A percentile compares a stretch with the other conserved stretches of the same genome.
Conservation (phyloP, 306 rosid genomes). For the Corylus heterophylla region DNA sequence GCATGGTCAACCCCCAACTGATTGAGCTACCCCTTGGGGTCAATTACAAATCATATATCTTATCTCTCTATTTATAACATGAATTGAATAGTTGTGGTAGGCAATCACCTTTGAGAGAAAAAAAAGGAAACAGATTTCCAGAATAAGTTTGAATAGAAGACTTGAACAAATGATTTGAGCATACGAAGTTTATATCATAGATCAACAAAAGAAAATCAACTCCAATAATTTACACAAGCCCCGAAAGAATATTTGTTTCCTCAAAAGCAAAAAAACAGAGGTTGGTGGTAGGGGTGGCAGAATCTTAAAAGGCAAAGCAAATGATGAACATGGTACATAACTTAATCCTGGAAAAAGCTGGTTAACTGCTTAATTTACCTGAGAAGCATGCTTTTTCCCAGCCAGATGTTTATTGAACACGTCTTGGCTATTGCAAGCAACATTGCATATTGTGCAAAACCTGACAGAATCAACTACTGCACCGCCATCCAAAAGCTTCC, state of each 20-base stretch:
- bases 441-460: conserved; percentile 53
- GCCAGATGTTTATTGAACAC: conserved; percentile 51
- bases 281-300: not conserved
- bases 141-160: not conserved
- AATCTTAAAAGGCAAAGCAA: conserved; percentile 15
- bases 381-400: conserved; percentile 63
- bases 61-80: not conserved
- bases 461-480: conserved; percentile 40
- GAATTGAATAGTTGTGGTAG: not conserved
- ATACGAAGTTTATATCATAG: not conserved
- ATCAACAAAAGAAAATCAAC: not conserved
- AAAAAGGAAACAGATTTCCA: not conserved
- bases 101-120: not conserved
- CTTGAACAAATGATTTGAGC: not conserved
- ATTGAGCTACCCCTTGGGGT: too few species aligned
- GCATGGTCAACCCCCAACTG: too few species aligned
- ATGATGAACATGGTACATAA: not conserved
- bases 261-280: not conserved
- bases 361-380: conserved; percentile 45
- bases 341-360: conserved; percentile 14
- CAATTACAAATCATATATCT: not conserved
- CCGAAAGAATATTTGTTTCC: not conserved
- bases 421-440: conserved; percentile 59
- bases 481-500: conserved; percentile 37
- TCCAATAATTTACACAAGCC: not conserved